phyloP scores from a whole-genome alignment of 2,329 filamentous ascomycete species.

The Ophidiomyces ophidiicola region DNA sequence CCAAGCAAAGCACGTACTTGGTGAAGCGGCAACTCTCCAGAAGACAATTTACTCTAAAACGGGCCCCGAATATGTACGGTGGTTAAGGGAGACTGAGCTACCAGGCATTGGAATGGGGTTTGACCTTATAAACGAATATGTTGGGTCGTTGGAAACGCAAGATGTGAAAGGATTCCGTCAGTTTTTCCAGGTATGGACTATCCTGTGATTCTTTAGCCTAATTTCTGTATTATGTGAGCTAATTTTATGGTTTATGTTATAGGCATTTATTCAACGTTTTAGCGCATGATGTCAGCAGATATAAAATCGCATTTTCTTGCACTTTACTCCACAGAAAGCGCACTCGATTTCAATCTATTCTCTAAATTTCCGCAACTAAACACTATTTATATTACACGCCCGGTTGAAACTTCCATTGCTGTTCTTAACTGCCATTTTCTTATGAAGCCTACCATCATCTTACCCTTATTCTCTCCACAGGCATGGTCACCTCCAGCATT shows the following conservation, averaged over 20 bases:
- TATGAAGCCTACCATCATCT: too few relatives aligned
- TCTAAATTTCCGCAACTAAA: too few relatives aligned
- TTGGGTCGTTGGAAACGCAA: constrained; percentile 33
- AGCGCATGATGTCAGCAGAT: constrained; percentile 28
- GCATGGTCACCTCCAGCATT: too few relatives aligned
- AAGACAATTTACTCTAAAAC: constrained; percentile 85
- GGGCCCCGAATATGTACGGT: constrained; percentile 61
- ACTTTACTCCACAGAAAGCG: neutral
- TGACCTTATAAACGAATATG: constrained; percentile 37
- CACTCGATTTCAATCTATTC: neutral
- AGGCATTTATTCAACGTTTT: constrained; percentile 36
- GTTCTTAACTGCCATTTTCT: too few relatives aligned
- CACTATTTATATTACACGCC: too few relatives aligned
- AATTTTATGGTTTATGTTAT: neutral
- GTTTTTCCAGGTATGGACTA: constrained; percentile 35
- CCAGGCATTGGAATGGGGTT: constrained; percentile 38
- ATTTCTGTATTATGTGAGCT: neutral
- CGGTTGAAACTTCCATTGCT: too few relatives aligned
- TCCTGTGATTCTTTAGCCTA: neutral
- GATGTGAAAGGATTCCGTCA: constrained; percentile 37
- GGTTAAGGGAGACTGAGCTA: constrained; percentile 35
- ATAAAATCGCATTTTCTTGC: neutral
- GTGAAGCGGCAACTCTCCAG: constrained; percentile 76
- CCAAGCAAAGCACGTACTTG: constrained; percentile 74
- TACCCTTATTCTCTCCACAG: too few relatives aligned